These are phyloP conservation scores for Paramecium pentaurelia DNA, from an alignment of 73 alveolate species.

Conservation along the genomic window DNA sequence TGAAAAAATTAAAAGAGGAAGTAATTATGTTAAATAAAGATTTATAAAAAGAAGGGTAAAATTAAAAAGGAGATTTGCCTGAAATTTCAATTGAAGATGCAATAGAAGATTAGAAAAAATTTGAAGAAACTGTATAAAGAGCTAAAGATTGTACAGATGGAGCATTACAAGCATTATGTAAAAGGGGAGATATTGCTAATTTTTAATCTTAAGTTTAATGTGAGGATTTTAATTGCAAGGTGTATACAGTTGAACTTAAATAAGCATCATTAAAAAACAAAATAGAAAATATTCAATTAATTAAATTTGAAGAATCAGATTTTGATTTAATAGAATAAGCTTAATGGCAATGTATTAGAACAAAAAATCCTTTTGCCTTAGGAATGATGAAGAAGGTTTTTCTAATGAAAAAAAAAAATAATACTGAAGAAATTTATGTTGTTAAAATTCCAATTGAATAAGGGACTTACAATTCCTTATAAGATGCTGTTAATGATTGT, in stretches of 20 bases:
- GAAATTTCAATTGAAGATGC: not conserved
- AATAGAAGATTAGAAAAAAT: not conserved
- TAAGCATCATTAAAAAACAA: not conserved
- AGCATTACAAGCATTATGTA: not conserved
- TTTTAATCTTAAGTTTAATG: not conserved
- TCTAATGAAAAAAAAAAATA: not conserved
- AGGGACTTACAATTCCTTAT: not conserved
- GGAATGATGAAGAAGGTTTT: constrained; percentile 38
- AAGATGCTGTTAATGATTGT: not conserved
- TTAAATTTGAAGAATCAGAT: not conserved
- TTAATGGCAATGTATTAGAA: not conserved
- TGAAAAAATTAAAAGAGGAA: not conserved
- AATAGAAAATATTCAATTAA: not conserved
- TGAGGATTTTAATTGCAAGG: not conserved
- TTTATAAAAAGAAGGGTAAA: constrained; percentile 53
- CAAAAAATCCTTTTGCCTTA: not conserved
- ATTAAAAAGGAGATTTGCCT: not conserved
- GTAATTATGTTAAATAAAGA: constrained; percentile 61
- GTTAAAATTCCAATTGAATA: not conserved
- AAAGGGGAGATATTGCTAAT: not conserved
- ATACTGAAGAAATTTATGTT: not conserved
- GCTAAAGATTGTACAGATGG: not conserved
- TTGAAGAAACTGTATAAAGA: not conserved
- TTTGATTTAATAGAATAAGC: not conserved
- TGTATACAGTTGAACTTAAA: not conserved